A percentile compares a stretch with the other conserved stretches of the same genome.
phyloP scores from a whole-genome alignment of 805 yeast genomes.

The Ogataea allantospora region DNA sequence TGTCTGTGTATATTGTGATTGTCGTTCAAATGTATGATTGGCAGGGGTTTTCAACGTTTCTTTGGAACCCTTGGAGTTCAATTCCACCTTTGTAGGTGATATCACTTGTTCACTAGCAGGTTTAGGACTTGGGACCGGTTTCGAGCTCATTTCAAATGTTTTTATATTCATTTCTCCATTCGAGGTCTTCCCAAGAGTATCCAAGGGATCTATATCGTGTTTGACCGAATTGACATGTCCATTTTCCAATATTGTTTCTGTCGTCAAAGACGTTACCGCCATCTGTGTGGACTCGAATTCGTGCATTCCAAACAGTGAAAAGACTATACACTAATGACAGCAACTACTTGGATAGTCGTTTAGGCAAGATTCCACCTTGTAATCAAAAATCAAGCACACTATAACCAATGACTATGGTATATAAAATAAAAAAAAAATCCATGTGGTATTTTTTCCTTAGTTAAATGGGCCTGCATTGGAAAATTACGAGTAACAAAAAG shows the following conservation, averaged over 20 bases:
- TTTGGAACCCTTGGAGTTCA: slow-evolving; percentile 6
- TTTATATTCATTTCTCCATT: slow-evolving; percentile 20
- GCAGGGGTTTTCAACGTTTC: slow-evolving; percentile 13
- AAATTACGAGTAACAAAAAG: slow-evolving; percentile 5
- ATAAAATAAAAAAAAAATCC: slow-evolving; percentile 1
- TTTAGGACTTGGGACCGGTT: background rate
- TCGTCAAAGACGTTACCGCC: slow-evolving; percentile 13
- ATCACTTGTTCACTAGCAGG: background rate
- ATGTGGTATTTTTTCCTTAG: slow-evolving; percentile 5
- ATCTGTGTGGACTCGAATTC: background rate
- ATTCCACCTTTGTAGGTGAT: slow-evolving; percentile 4
- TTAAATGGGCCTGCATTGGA: slow-evolving; percentile 2
- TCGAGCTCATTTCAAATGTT: slow-evolving; percentile 11
- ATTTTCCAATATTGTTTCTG: slow-evolving; percentile 6
- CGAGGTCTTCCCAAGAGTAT: slow-evolving; percentile 4
- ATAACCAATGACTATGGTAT: background rate
- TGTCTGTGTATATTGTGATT: slow-evolving; percentile 11
- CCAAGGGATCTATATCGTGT: slow-evolving; percentile 7
- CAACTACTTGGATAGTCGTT: background rate
- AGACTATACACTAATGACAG: background rate
- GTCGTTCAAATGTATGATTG: slow-evolving; percentile 10
- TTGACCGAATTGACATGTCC: background rate
- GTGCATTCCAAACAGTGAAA: slow-evolving; percentile 1
- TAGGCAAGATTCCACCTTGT: no score
- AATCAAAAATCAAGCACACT: no score